Base-by-base conservation (phyloP, 2,329 filamentous ascomycete genomes). In the Diaporthe sp. region DNA sequence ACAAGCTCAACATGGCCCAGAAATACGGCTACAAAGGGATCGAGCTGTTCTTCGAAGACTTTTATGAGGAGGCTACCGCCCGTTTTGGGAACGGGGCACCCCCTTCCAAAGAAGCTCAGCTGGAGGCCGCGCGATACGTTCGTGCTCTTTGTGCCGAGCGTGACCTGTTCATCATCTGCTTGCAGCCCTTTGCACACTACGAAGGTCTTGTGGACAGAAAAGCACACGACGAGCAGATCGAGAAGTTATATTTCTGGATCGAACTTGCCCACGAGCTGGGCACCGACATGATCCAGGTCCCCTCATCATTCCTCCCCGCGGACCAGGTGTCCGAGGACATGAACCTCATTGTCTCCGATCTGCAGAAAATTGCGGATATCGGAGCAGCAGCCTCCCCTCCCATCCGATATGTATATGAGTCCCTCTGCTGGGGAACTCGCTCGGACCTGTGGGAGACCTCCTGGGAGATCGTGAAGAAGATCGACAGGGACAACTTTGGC, bases 131-230 rank as follows among this genome's bases (percentile, higher is more conserved):
- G 37, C 81, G 83, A 4, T 84, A 88, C 67, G 88, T 94, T 75
- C 87, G 86, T 37, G 80, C 84, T 0, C 86, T 95, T 58, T 94
- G 92, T 83, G 82, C 86, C 1, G 42, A 60, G 4, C 58, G 70
- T 44, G 83, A 82, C 44, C 87, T 95, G 31, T 80, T 85, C 13
- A 90, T 95, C 78, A 87, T 95, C 78, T 92, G 91, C 77, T 87
- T 96, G 0, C 94, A 95, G 80, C 94, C 94, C 0, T 96, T 96
- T 82, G 90, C 90, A 85, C 91, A 95, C 84, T 95, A 94, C 83
- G 94, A 96, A 78, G 94, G 94, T 1, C 87, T 95, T 0, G 76
- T 92, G 8, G 91, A 95, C 82, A 87, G 93, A 13, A 79, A 83
- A 22, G 86, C 89, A 75, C 92, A 94, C 80, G 83, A 84, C 3